A percentile compares a stretch with the other conserved stretches of the same genome.
phyloP scores from a whole-genome alignment of 768 basidiomycete species.

The Sporobolomyces roseus region DNA sequence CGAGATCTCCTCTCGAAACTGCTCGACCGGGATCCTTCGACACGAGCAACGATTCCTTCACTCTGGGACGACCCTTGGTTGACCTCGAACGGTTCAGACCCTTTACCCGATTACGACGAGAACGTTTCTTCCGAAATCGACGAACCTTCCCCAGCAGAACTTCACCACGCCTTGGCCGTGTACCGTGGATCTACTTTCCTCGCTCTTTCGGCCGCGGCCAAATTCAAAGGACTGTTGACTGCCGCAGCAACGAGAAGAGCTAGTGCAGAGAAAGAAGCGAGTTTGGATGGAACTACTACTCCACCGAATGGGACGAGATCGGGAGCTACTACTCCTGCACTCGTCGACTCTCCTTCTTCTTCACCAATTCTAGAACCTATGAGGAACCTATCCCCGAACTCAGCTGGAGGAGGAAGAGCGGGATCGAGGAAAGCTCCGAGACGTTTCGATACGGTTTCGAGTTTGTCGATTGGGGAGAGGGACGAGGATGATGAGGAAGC shows the following conservation, averaged over 20 bases:
- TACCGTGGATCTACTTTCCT: constrained; percentile 21
- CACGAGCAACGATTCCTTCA: constrained; percentile 16
- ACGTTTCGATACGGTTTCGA: constrained; percentile 26
- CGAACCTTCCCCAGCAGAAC: constrained; percentile 28
- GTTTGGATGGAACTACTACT: not conserved
- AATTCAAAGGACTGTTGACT: constrained; percentile 25
- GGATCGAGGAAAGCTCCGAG: not conserved
- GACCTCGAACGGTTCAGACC: not conserved
- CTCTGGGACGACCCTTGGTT: constrained; percentile 37
- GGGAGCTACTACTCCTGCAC: not conserved
- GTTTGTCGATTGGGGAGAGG: constrained; percentile 4
- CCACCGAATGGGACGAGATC: not conserved
- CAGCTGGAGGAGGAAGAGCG: not conserved
- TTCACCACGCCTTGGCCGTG: constrained; percentile 26
- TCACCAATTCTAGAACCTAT: not conserved
- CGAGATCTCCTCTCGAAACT: constrained; percentile 8
- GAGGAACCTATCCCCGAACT: not conserved
- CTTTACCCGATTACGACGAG: constrained; percentile 31
- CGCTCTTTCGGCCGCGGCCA: constrained; percentile 31
- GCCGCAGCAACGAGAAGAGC: not conserved
- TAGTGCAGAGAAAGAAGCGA: constrained; percentile 6
- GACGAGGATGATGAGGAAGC: constrained; percentile 1
- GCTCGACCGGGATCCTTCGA: constrained; percentile 11
- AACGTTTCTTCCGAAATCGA: constrained; percentile 27
- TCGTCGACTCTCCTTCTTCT: constrained; percentile 10